Base-by-base conservation (phyloP, 352 stramenopile species). In the Hyaloperonospora brassicae region DNA sequence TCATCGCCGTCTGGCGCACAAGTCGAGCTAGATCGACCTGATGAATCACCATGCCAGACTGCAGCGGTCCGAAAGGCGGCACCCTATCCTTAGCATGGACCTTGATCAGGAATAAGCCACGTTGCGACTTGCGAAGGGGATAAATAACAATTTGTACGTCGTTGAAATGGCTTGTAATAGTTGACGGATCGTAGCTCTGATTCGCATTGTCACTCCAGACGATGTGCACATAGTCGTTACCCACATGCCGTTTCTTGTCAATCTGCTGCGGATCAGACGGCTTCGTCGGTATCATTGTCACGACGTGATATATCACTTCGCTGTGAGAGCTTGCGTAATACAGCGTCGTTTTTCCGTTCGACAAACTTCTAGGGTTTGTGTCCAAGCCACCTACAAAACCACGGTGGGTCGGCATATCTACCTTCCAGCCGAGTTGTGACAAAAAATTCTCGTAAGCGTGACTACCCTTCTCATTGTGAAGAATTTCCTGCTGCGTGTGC, bases 91-190 rank as follows among this genome's bases (percentile, higher is more conserved):
- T 94, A 5, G 79, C 73, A 60, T 88, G 72, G 42, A 93, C 84
- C 41, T 89, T 77, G 40, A 93, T 72, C 14, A 88, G 55, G 59
- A 80, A 91, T 23, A 94, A 58, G 0, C 80, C 84, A 4, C 74
- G 61, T 35, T 91, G 81, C 10, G 68, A 64, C 5, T 76, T 72
- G 1, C 72, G 67, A 14, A 94, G 55, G 2, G 84, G 82, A 31
- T 89, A 91, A 25, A 94, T 87, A 12, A 94, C 83, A 21, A 94
- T 70, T 48, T 93, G 84, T 7, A 94, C 84, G 47, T 92, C 81
- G 47, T 94, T 94, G 53, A 94, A 94, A 52, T 94, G 84, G 25
- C 82, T 93, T 21, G 80, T 93, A 60, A 94, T 94, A 12, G 84
- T 94, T n/a, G 70, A 75, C 13, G 81, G 79, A 39, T 86, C 79